phyloP scores from a whole-genome alignment of 306 rosid species.

The Medicago lupulina region DNA sequence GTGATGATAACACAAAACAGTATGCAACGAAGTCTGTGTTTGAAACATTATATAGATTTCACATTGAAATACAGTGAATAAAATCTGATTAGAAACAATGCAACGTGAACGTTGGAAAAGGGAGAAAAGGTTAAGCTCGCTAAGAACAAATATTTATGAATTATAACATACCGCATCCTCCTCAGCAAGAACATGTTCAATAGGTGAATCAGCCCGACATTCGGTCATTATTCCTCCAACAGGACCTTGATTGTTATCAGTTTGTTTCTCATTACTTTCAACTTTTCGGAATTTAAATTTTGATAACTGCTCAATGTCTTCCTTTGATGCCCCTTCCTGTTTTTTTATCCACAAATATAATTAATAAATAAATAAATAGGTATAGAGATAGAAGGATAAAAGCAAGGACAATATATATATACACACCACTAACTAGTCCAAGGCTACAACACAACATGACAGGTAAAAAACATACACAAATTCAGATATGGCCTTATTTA shows the following conservation, averaged over 20 bases:
- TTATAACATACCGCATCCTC: conserved; percentile 78
- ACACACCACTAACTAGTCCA: conserved; percentile 13
- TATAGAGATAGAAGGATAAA: neutral
- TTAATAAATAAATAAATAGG: neutral
- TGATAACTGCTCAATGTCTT: conserved; percentile 83
- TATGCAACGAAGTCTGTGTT: conserved; percentile 18
- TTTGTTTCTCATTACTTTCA: conserved; percentile 58
- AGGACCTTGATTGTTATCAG: conserved; percentile 56
- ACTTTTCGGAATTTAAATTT: conserved; percentile 74
- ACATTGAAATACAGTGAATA: conserved; percentile 14
- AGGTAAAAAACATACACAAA: conserved; percentile 27
- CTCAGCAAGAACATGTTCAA: conserved; percentile 70
- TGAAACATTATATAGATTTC: conserved; percentile 19
- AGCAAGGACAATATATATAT: conserved; percentile 28
- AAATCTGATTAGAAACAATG: conserved; percentile 11
- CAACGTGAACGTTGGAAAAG: conserved; percentile 28
- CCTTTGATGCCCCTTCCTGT: conserved; percentile 98
- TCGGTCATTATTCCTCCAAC: conserved; percentile 88
- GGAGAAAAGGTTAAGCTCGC: neutral
- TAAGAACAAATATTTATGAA: neutral
- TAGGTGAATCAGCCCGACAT: conserved; percentile 71
- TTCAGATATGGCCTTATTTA: conserved; percentile 26
- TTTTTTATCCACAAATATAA: conserved; percentile 31
- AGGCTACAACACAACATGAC: conserved; percentile 36
- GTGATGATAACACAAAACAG: neutral